phyloP scores from a whole-genome alignment of 2,329 filamentous ascomycete species.

The Trichoderma asperellum region DNA sequence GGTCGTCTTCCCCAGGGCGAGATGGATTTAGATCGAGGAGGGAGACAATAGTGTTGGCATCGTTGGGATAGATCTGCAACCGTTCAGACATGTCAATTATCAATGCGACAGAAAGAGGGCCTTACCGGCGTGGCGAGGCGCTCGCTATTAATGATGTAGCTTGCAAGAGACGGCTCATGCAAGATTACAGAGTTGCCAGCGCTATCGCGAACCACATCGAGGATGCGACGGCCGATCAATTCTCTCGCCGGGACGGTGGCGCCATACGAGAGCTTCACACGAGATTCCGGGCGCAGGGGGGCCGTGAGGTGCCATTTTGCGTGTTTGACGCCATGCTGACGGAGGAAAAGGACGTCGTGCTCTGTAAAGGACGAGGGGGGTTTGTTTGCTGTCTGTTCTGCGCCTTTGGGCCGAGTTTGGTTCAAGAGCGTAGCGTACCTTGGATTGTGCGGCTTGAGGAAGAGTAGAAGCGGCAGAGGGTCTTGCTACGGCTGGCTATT shows the following conservation, averaged over 20 bases:
- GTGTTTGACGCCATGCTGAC: conserved; percentile 43
- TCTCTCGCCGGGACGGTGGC: conserved; percentile 55
- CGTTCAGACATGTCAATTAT: neutral
- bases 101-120: too few species aligned
- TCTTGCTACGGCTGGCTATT: neutral
- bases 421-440: conserved; percentile 31
- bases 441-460: conserved; percentile 37
- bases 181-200: conserved; percentile 57
- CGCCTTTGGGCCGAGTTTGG: neutral
- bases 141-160: conserved; percentile 70
- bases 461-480: conserved; percentile 34
- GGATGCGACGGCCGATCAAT: conserved; percentile 65
- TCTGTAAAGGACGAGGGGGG: conserved; percentile 36
- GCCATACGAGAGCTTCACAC: conserved; percentile 48
- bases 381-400: conserved; percentile 2
- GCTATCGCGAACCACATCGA: conserved; percentile 62
- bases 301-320: conserved; percentile 47
- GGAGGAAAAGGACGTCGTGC: conserved; percentile 47
- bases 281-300: conserved; percentile 40
- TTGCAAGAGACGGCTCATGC: conserved; percentile 68
- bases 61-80: conserved; percentile 64
- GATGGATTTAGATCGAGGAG: conserved; percentile 73
- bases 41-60: conserved; percentile 75
- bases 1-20: conserved; percentile 42
- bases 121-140: conserved; percentile 71